Evolutionary conservation across 2,329 filamentous ascomycete genomes (phyloP), one percentile per base, ranked within the genome.

Genomic region (Emericellopsis atlantica): DNA sequence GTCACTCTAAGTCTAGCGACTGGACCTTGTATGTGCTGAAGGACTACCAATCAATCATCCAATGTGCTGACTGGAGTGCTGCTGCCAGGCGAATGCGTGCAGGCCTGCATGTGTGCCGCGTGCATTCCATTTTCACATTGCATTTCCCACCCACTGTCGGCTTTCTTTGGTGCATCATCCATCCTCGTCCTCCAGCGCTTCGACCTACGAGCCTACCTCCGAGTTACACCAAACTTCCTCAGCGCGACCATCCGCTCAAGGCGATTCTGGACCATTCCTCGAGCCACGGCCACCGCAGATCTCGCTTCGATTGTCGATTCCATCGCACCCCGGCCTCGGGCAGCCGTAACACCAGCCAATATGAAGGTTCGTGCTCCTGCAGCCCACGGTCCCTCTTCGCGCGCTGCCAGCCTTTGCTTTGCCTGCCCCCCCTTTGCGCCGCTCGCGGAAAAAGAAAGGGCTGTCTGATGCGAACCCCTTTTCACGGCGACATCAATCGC

Each of bases 361-460:
- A 38, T 38, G 36, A 38, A 38, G 36, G 36, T 38, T 38, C 15
- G 33, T 35, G 15, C 18, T 9, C 33, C n/a, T 16, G 33, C 33
- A n/a, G 33, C 33, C 33, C 26, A 29, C 26, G 26, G 33, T 35
- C n/a, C 33, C 18, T 35, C 9, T 15, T 35, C 7, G 18, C 7
- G 18, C 33, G n/a, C 33, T 35, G 33, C 33, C 33, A n/a, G 15
- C 8, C 33, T 9, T 21, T 35, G 33, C 33, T 21, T 35, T 21
- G 15, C 18, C 33, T 5, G 15, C 33, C 33, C 9, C 33, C n/a
- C 12, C 33, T 10, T 35, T 35, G n/a, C 18, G n/a, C 6, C 18
- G 26, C 3, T 29, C 12, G 6, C 26, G 26, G 12, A 12, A 29
- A 12, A 29, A 29, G 26, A 9, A 29, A 29, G 12, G 6, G 12